phyloP scores from a whole-genome alignment of 176 grass and related monocot species.

The Cymbopogon citratus region DNA sequence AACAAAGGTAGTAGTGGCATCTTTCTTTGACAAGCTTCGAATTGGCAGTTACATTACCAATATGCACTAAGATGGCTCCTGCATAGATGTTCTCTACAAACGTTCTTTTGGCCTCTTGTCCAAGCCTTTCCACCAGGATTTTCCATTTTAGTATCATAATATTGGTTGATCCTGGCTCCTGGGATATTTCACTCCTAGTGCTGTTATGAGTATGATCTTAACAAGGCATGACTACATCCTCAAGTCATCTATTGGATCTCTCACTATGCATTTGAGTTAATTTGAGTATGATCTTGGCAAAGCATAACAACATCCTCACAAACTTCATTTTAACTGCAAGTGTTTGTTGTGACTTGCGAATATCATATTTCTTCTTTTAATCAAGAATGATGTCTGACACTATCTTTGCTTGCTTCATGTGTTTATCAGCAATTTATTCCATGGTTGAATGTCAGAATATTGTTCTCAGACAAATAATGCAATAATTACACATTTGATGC shows the following conservation, averaged over 20 bases:
- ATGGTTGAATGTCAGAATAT: background rate
- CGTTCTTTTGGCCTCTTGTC: background rate
- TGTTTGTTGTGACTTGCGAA: background rate
- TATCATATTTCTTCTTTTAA: constrained; percentile 2
- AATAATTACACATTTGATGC: constrained; percentile 8
- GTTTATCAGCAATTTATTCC: background rate
- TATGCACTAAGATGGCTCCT: background rate
- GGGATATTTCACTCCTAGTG: background rate
- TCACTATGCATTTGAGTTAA: background rate
- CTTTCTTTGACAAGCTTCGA: background rate
- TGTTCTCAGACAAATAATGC: background rate
- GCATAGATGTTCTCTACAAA: background rate
- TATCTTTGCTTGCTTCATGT: background rate
- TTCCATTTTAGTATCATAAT: background rate
- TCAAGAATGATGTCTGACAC: constrained; percentile 10
- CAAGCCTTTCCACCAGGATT: background rate
- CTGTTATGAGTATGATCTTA: background rate
- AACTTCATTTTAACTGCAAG: background rate
- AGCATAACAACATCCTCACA: background rate
- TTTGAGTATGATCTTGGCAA: background rate
- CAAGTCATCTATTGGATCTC: background rate
- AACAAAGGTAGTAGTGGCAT: background rate
- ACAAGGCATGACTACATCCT: background rate
- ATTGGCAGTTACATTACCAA: background rate
- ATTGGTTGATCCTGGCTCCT: background rate